Evolutionary conservation across 1,284 basidiomycete genomes (phyloP), one percentile per base, ranked within the genome.

Genomic region (Exobasidium cylindrosporum): DNA sequence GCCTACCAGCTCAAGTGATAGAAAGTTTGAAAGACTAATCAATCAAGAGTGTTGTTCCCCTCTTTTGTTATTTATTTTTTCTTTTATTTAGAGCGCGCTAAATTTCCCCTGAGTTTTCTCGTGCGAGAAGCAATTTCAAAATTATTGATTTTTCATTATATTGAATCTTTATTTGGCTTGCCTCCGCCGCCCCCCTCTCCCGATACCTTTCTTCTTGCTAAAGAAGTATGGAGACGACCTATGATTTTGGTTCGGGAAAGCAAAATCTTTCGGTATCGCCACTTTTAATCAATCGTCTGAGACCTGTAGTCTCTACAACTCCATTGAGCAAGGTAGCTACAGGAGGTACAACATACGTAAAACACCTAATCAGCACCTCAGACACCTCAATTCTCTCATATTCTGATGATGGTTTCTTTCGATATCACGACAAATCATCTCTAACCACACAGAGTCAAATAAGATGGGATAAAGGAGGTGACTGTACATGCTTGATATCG

Each of bases 381-480:
- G 21, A 21, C 32, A 14, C 32, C 17, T 24, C 53, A 6, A n/a
- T 55, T 14, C 3, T 55, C 21, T 55, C 32, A 3, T 55, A 40
- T 17, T 26, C 53, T 29, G 53, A 55, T 23, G 28, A 55, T 44
- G 53, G 53, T 3, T 6, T 32, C 4, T 44, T 55, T 31, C 21
- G 53, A n/a, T 26, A 21, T 6, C 53, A 40, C 26, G 53, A 55
- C 30, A 21, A 29, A 35, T 4, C 53, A 24, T 21, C 5, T 2
- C 53, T 35, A 2, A 32, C 5, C 6, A 26, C 17, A 23, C 21
- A 26, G 4, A 29, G 5, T 2, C 14, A 3, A 13, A 14, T 44
- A 4, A 21, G 21, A 28, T 55, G 53, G 53, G 53, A 55, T 4
- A 13, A 23, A 44, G 53, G 53, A 4, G 53, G 53, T 23, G 29